Evolutionary conservation across 2,329 filamentous ascomycete genomes (phyloP), one percentile per base, ranked within the genome.

Genomic region (Beauveria australis): DNA sequence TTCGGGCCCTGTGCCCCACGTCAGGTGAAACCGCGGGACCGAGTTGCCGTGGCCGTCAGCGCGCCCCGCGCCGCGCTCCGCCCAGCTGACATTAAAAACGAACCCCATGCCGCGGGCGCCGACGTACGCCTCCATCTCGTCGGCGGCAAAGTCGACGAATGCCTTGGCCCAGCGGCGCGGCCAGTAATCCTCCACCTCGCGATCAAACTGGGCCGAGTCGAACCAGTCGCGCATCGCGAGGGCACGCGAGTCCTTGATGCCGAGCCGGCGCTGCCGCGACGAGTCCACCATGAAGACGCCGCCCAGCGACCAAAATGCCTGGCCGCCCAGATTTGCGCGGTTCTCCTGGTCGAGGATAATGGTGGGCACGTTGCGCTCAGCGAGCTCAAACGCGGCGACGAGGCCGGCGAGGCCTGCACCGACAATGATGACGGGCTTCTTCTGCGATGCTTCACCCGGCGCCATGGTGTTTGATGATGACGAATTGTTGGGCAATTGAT

Each of bases 271-370:
- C 73, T 86, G 83, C 63, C 80, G 75, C 9, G 77, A 67, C 9
- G 81, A 84, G 71, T 86, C 70, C 60, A 86, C 83, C 70, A 80
- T 76, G 72, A 86, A 86, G 28, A 86, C 68, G 41, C 83, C 83
- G 40, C 83, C 84, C 1, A 86, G 77, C 3, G 83, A 86, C 82
- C 83, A 86, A 68, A 85, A 86, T 7, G 83, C 83, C 69, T 86
- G 83, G 2, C 83, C 83, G 62, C 84, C 84, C 10, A 86, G 74
- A 65, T 77, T 85, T 63, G 75, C 70, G 33, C 74, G 76, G 61
- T 80, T 81, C 67, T 86, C 83, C 67, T 86, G 83, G 70, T 86
- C 84, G 55, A 86, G 57, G 47, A 85, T 70, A 53, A 85, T 62
- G 41, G 75, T 75, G 2, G 76, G 77, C n/a, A 85, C 72, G 55